These are phyloP conservation scores for Petunia hybrid DNA, from an alignment of 305 asterid genomes.

Conservation along the genomic window DNA sequence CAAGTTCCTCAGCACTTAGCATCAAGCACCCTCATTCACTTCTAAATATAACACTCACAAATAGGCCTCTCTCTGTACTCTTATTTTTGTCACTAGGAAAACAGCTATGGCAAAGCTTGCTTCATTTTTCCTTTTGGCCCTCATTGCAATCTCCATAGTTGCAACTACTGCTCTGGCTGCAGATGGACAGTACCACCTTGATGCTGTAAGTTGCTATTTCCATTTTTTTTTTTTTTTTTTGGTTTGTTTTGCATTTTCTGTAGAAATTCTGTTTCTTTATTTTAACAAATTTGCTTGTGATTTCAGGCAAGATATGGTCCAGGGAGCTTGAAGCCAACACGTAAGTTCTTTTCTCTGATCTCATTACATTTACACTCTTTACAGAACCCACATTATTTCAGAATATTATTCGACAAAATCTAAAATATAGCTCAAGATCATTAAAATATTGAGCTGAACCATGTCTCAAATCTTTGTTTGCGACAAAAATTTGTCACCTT, in stretches of 20 bases:
- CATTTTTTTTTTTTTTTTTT: neutral
- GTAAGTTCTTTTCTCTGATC: slow-evolving; percentile 30
- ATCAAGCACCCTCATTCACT: neutral
- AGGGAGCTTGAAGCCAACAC: slow-evolving; percentile 38
- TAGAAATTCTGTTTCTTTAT: neutral
- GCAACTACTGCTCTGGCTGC: slow-evolving; percentile 37
- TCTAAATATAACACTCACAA: neutral
- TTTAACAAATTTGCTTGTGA: neutral
- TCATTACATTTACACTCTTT: neutral
- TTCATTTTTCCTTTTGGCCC: slow-evolving; percentile 37
- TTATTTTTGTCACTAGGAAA: neutral
- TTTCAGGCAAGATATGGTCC: slow-evolving; percentile 44
- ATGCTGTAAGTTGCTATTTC: slow-evolving; percentile 26
- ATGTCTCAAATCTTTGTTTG: slow-evolving; percentile 16
- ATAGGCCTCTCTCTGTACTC: too few relatives aligned
- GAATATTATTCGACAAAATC: too few relatives aligned
- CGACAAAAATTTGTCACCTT: neutral
- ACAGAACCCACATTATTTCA: neutral
- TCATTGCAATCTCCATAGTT: slow-evolving; percentile 42
- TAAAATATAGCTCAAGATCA: too few relatives aligned
- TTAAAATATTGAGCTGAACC: neutral
- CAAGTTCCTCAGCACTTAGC: slow-evolving; percentile 13
- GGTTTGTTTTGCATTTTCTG: neutral
- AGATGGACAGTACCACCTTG: slow-evolving; percentile 32
- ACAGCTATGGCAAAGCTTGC: slow-evolving; percentile 36